Base-by-base conservation (phyloP, 208 protist species). In the Trypanosomatidae sp. region DNA sequence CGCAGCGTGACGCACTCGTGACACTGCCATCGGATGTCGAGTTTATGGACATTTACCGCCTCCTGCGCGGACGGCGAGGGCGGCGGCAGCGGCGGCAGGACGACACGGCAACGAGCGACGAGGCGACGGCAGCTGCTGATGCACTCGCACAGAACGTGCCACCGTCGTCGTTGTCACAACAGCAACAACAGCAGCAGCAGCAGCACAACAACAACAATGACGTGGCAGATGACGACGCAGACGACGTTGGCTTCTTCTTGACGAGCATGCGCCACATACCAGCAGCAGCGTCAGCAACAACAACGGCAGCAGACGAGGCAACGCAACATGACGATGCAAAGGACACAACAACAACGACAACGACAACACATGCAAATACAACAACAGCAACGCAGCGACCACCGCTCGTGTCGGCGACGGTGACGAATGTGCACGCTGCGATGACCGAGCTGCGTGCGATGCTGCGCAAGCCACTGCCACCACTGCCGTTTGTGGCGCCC, bases 21-120 rank as follows among this genome's bases (percentile, higher is more conserved):
- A 88, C 83, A n/a, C 56, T 92, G 33, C 83, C 83, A 2, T 62
- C 71, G 3, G 74, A 88, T 51, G 63, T 58, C 19, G 83, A 92
- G 59, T 92, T 88, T 51, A 92, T 92, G 83, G 73, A 92, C 32
- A 73, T 92, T 33, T 86, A 87, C 45, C 71, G 70, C 43, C 55
- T 87, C 27, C 38, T 52, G 4, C 37, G 53, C 0, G 47, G 32
- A 13, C 30, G 11, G n/a, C 30, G n/a, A n/a, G n/a, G n/a, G n/a
- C n/a, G n/a, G n/a, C n/a, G n/a, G n/a, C n/a, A n/a, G n/a, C n/a
- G n/a, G n/a, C n/a, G n/a, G n/a, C n/a, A n/a, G n/a, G 32, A 13
- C 30, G 11, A 35, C 30, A n/a, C n/a, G n/a, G n/a, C n/a, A n/a
- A 15, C 30, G 30, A 35, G n/a, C 11, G n/a, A 35, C 30, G n/a